Percentiles rank a stretch among this genome's conserved stretches.
Evolutionary conservation across 2,329 filamentous ascomycete species (phyloP).

Genomic region (Fusarium circinatum): DNA sequence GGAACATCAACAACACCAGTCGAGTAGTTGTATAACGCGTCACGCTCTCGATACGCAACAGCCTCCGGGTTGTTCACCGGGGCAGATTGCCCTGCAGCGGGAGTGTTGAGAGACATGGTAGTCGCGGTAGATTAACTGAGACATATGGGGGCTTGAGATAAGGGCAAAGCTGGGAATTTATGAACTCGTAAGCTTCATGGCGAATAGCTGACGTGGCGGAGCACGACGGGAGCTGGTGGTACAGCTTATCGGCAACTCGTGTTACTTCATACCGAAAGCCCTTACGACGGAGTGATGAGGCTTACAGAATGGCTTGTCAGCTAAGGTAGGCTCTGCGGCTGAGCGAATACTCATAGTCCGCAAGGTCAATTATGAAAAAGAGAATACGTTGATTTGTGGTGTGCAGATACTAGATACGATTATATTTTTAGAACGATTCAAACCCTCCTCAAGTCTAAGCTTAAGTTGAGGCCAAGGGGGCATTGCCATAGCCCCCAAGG

Average conservation of each 20-base stretch:
- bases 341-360: not conserved
- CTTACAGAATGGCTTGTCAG: not conserved
- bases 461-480: not conserved
- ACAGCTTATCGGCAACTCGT: not conserved
- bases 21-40: constrained; percentile 24
- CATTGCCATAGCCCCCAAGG: not conserved
- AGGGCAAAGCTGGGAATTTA: not conserved
- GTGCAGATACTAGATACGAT: accelerated
- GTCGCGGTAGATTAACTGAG: not conserved
- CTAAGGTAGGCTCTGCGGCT: not conserved
- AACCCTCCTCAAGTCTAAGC: not conserved
- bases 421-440: not conserved
- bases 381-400: accelerated
- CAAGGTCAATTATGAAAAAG: not conserved
- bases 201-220: constrained; percentile 8
- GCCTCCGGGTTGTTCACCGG: constrained; percentile 32
- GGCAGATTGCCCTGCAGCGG: constrained; percentile 31
- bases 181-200: not conserved
- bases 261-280: not conserved
- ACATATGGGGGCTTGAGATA: not conserved
- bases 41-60: not conserved
- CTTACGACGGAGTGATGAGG: not conserved
- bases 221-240: not conserved
- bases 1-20: constrained; percentile 25
- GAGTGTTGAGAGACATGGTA: constrained; percentile 34